Conservation (phyloP, 106 monocot genomes). For the Agapanthus africanus region DNA sequence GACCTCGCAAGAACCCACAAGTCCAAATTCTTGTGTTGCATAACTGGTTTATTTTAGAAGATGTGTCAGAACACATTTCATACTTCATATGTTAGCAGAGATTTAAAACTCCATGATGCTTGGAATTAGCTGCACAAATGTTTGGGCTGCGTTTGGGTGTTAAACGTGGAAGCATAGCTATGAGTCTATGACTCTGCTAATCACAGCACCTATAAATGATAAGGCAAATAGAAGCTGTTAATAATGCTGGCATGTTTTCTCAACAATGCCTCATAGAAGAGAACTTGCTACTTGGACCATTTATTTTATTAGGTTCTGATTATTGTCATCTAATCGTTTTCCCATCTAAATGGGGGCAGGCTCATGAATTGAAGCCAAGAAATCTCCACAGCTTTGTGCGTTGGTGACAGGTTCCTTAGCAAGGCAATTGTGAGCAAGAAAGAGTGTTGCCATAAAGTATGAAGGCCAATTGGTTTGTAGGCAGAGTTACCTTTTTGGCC, state of each 20-base stretch:
- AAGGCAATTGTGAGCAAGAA: background rate
- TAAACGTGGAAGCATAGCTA: background rate
- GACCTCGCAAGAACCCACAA: background rate
- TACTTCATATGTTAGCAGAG: background rate
- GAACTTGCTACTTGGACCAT: background rate
- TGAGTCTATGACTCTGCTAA: background rate
- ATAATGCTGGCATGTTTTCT: background rate
- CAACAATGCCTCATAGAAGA: background rate
- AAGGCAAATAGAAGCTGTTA: background rate
- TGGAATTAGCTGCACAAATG: background rate
- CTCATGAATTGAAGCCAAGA: background rate
- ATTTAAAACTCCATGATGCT: background rate
- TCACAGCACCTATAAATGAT: background rate
- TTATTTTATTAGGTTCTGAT: background rate
- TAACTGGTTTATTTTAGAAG: background rate
- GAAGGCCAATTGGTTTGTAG: background rate
- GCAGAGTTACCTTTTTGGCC: background rate
- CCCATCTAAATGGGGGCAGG: background rate
- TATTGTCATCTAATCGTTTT: constrained; percentile 3
- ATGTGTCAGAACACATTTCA: background rate
- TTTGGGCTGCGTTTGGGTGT: background rate
- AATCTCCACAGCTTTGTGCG: background rate
- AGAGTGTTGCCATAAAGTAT: background rate
- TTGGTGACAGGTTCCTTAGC: background rate
- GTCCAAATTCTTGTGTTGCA: background rate